phyloP scores from a whole-genome alignment of 148 eudicot species.

The Euryodendron excelsum region DNA sequence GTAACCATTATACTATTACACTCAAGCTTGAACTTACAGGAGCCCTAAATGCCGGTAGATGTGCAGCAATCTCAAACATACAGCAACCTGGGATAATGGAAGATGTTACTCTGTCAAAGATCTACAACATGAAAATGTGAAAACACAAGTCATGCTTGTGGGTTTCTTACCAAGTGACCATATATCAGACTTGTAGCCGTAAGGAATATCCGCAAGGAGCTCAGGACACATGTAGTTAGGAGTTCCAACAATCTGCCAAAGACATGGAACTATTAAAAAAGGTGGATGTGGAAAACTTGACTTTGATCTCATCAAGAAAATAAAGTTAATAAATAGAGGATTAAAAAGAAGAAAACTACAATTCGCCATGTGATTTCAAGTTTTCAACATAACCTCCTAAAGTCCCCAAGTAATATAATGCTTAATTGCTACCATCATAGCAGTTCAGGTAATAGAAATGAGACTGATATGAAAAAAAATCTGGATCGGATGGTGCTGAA shows the following conservation, averaged over 20 bases:
- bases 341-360: neutral
- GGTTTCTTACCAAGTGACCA: slow-evolving; percentile 79
- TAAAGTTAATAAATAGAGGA: no score
- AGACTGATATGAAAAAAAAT: no score
- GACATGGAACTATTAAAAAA: neutral
- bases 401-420: no score
- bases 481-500: no score
- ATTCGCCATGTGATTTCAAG: neutral
- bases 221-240: slow-evolving; percentile 94
- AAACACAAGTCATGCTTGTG: neutral
- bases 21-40: slow-evolving; percentile 52
- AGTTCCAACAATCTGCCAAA: slow-evolving; percentile 65
- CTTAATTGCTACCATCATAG: no score
- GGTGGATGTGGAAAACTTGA: neutral
- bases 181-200: slow-evolving; percentile 89
- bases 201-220: slow-evolving; percentile 75
- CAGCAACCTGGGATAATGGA: slow-evolving; percentile 66
- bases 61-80: slow-evolving; percentile 95
- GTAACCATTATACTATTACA: no score
- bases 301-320: no score
- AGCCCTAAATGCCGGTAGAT: slow-evolving; percentile 88
- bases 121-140: neutral
- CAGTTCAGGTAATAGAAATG: no score
- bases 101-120: neutral
- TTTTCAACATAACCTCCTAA: no score